Evolutionary conservation across 441 rosid species (phyloP), one percentile per base, ranked within the genome.

Genomic region (Capsella rubella): DNA sequence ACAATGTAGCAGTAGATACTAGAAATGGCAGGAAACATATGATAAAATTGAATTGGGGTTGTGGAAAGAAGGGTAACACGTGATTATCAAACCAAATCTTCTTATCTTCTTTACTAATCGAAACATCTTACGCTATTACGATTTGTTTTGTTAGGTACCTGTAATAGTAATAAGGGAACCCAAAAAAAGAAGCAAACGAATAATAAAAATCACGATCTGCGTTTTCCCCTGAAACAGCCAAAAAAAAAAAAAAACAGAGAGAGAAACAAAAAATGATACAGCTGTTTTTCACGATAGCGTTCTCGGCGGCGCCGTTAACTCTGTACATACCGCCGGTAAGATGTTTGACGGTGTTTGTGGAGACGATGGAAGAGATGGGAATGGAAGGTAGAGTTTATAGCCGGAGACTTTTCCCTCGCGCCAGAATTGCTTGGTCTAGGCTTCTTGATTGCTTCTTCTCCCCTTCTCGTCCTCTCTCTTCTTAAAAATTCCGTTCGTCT

Each of bases 281-380:
- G 85, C 46, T 94, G 65, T 81, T 94, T 43, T 86, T 87, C 77
- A 88, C 95, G 39, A 83, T 92, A 66, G 99, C 94, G 31, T 89
- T 92, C 82, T 92, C 99, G 37, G 99, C 91, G 14, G 86, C 82
- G 71, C 97, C 97, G 27, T 78, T 94, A 84, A 92, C 90, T 31
- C 76, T 94, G 28, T 94, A 90, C 61, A 72, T 94, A 72, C 99
- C 97, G 25, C 99, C 97, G 11, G 4, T 92, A 29, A 89, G 97
- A 81, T 92, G 88, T 88, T 76, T 94, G 74, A 92, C 80, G 73
- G 81, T 73, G 40, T 92, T 94, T 46, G 92, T 94, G 14, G 91
- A 84, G 78, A 82, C 88, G 74, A 87, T 92, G 91, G 99, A 87
- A 72, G 90, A 86, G 63, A 67, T 87, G 64, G 66, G 74, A 6